phyloP scores from a whole-genome alignment of 345 rosid genomes.

The Arabidopsis suecica region DNA sequence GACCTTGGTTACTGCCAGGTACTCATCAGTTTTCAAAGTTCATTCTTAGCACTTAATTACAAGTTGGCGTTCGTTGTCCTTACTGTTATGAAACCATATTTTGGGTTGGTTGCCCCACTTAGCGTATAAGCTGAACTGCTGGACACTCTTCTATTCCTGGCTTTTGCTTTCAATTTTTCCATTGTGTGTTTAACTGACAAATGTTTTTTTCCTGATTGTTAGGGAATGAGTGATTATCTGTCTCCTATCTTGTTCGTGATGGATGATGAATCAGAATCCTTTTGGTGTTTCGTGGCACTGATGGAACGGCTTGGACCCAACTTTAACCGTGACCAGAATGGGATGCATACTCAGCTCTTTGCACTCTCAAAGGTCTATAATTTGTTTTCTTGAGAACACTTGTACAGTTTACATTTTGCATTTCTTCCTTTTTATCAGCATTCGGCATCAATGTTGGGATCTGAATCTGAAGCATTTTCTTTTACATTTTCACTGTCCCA shows the following conservation, averaged over 20 bases:
- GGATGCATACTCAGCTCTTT: constrained; percentile 98
- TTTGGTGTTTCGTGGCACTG: constrained; percentile 95
- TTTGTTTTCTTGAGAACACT: neutral
- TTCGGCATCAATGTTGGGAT: constrained; percentile 26
- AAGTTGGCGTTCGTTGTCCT: constrained; percentile 22
- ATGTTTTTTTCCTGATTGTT: constrained; percentile 33
- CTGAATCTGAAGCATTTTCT: constrained; percentile 31
- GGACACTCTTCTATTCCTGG: constrained; percentile 17
- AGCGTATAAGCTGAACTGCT: constrained; percentile 3
- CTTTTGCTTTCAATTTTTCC: neutral
- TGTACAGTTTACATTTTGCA: neutral
- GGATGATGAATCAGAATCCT: constrained; percentile 88
- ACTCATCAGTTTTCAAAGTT: constrained; percentile 31
- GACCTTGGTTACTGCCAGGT: constrained; percentile 99
- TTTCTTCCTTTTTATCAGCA: constrained; percentile 10
- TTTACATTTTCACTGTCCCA: constrained; percentile 22
- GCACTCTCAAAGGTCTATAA: constrained; percentile 87
- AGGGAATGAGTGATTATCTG: constrained; percentile 98
- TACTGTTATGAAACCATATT: constrained; percentile 7
- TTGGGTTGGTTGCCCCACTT: neutral
- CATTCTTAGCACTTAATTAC: constrained; percentile 4
- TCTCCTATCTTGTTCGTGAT: constrained; percentile 91
- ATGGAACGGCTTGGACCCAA: constrained; percentile 99
- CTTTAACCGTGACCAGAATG: constrained; percentile 95
- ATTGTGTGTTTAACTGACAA: constrained; percentile 12